These are phyloP conservation scores for Colletotrichum sp. DNA, from an alignment of 2,329 filamentous ascomycete genomes.

Conservation along the genomic window DNA sequence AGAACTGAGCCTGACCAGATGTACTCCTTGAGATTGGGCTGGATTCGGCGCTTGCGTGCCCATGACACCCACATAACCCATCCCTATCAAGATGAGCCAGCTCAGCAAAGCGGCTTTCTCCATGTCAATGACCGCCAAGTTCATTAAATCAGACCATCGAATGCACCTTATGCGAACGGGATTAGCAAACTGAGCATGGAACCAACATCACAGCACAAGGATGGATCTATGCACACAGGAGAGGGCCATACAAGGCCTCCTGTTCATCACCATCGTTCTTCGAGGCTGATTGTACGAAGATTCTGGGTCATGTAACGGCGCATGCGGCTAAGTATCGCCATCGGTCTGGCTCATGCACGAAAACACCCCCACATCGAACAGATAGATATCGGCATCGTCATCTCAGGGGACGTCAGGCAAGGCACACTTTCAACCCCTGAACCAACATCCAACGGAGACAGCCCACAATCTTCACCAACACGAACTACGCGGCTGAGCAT, in stretches of 20 bases:
- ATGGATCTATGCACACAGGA: no score
- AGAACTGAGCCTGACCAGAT: not conserved
- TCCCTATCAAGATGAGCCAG: not conserved
- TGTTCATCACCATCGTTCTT: not conserved
- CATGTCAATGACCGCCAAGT: not conserved
- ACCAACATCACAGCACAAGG: no score
- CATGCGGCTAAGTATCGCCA: no score
- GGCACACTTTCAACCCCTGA: not conserved
- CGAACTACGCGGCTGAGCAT: not conserved
- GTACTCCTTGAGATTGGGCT: rapidly evolving
- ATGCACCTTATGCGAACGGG: not conserved
- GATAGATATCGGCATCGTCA: not conserved
- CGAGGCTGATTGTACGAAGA: not conserved
- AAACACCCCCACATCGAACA: not conserved
- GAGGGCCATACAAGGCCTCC: no score
- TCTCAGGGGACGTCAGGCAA: not conserved
- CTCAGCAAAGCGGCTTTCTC: not conserved
- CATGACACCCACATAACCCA: not conserved
- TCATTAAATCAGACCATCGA: rapidly evolving
- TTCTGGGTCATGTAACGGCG: no score
- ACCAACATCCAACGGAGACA: not conserved
- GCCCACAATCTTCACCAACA: not conserved
- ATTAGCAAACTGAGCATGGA: not conserved
- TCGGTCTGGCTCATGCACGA: not conserved
- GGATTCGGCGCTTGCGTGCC: rapidly evolving